Evolutionary conservation across 139 green algal species (phyloP).

Genomic region (Chlorella sp.): DNA sequence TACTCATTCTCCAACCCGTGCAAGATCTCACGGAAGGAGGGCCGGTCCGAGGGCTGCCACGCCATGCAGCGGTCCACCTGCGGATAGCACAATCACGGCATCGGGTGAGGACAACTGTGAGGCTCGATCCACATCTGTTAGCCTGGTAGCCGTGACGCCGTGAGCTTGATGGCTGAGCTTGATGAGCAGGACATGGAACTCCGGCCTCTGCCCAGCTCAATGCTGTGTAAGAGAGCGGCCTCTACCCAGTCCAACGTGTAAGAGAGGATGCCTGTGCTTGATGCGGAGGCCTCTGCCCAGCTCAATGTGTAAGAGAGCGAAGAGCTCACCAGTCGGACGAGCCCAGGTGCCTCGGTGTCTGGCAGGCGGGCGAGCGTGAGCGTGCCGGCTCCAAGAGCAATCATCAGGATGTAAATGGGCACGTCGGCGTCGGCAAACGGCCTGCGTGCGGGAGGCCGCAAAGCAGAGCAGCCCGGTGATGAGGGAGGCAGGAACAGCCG

Average conservation of each 20-base stretch:
- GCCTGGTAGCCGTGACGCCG: too few species aligned
- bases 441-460: not conserved
- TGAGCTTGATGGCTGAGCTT: too few species aligned
- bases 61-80: constrained; percentile 23
- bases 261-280: too few species aligned
- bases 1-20: constrained; percentile 43
- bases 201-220: not conserved
- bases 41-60: constrained; percentile 23
- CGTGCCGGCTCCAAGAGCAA: not conserved
- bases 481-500: not conserved
- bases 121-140: too few species aligned
- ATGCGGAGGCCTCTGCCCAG: too few species aligned
- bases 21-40: constrained; percentile 43
- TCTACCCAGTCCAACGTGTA: too few species aligned
- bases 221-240: too few species aligned
- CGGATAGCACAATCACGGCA: too few species aligned
- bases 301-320: too few species aligned
- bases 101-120: too few species aligned
- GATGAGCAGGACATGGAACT: too few species aligned
- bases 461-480: too few species aligned
- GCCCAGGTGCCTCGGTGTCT: not conserved
- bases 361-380: not conserved
- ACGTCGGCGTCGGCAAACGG: not conserved
- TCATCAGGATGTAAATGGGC: not conserved
- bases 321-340: not conserved